Conservation (phyloP, 2,329 filamentous ascomycete genomes). For the Hypocrella siamensis region DNA sequence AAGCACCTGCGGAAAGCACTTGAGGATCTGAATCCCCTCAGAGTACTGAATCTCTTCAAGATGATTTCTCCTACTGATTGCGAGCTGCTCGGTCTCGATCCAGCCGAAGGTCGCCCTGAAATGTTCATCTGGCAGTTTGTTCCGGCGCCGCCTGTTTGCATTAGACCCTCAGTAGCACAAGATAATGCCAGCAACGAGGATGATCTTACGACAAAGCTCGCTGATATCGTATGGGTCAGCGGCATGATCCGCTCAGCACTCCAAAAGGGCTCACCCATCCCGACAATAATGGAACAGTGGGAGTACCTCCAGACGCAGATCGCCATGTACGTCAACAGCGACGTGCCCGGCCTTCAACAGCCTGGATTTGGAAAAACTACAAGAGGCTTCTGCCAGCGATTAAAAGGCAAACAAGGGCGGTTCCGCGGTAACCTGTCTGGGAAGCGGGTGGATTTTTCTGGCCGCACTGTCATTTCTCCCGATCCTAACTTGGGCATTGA, state of each 20-base stretch:
- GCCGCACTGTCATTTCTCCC: conserved; percentile 91
- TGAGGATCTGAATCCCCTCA: conserved; percentile 83
- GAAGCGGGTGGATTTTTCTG: conserved; percentile 97
- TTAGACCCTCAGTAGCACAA: conserved; percentile 84
- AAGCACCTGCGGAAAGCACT: conserved; percentile 85
- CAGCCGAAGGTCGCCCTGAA: conserved; percentile 74
- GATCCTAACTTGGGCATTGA: conserved; percentile 91
- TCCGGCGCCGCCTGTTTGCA: conserved; percentile 84
- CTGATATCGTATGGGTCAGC: conserved; percentile 88
- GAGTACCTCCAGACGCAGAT: conserved; percentile 92
- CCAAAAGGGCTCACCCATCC: conserved; percentile 67
- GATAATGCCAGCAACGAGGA: conserved; percentile 91
- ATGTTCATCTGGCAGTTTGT: conserved; percentile 98
- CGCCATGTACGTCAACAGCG: conserved; percentile 96
- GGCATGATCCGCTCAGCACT: conserved; percentile 72
- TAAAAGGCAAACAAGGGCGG: conserved; percentile 94
- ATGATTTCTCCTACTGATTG: conserved; percentile 74
- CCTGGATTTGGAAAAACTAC: conserved; percentile 77
- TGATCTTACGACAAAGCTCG: conserved; percentile 91
- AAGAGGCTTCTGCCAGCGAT: conserved; percentile 81
- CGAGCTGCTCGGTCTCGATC: conserved; percentile 78
- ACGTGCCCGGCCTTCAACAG: conserved; percentile 83
- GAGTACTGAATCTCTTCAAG: conserved; percentile 83
- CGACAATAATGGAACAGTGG: conserved; percentile 96
- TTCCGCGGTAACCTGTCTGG: conserved; percentile 95